Evolutionary conservation across 352 stramenopile genomes (phyloP).

Genomic region (Globisporangium barbulae): DNA sequence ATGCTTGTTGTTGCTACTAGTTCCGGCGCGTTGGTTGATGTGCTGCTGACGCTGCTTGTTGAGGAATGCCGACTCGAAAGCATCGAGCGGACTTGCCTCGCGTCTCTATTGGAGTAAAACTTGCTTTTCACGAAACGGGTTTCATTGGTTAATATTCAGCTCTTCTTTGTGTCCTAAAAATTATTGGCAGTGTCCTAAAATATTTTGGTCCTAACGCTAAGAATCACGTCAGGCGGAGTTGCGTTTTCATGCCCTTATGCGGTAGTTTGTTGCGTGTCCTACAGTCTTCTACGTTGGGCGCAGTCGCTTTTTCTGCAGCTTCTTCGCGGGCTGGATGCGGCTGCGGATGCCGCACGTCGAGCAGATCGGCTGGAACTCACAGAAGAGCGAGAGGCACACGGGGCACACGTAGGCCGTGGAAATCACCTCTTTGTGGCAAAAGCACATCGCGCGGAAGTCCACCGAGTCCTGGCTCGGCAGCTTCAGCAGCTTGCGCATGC

Average conservation of each 20-base stretch:
- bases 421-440: slow-evolving; percentile 84
- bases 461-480: slow-evolving; percentile 82
- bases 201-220: no score
- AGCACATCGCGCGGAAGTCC: slow-evolving; percentile 89
- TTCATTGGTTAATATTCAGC: not conserved
- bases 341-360: slow-evolving; percentile 86
- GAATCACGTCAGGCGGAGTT: no score
- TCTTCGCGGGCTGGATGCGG: slow-evolving; percentile 73
- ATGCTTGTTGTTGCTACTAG: not conserved
- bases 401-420: slow-evolving; percentile 84
- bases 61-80: slow-evolving; percentile 1
- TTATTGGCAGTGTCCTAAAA: no score
- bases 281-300: slow-evolving; percentile 12
- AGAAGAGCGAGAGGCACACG: slow-evolving; percentile 87
- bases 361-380: slow-evolving; percentile 83
- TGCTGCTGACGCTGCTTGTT: slow-evolving; percentile 1
- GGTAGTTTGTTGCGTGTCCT: no score
- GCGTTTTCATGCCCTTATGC: no score
- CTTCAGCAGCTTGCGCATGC: slow-evolving; percentile 78
- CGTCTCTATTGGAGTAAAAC: not conserved
- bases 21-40: not conserved
- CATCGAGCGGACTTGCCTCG: not conserved
- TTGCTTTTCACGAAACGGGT: not conserved
- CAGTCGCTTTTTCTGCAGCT: slow-evolving; percentile 46
- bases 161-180: not conserved